Evolutionary conservation across 208 protist genomes (phyloP), one percentile per base, ranked within the genome.

Genomic region (Leishmania tarentolae): DNA sequence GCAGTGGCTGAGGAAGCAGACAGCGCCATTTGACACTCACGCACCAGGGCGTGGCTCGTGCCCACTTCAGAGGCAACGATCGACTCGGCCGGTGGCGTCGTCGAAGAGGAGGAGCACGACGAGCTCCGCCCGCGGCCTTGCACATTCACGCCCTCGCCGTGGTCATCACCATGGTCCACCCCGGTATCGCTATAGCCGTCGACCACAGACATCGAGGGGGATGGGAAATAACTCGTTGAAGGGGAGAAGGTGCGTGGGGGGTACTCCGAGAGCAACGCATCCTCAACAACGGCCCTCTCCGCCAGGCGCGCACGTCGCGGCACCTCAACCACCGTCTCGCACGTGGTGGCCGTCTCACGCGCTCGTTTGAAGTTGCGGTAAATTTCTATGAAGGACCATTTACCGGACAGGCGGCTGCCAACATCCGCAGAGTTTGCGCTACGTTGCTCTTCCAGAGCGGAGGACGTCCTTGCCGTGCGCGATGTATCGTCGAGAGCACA

Each of bases 331-430:
- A 13, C 42, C 47, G 19, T 42, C 53, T 75, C 63, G 17, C 37
- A 40, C 17, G 21, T 28, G 24, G 31, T 19, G 37, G 65, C 3
- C 65, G 11, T 35, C 56, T 78, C 75, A 73, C 79, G 70, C 9
- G 70, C 46, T 13, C 72, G 57, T 17, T 83, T 83, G 72, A 37
- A 52, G 72, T 77, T 82, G 70, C 77, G 77, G 52, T 80, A 80
- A 28, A 80, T 66, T 21, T 52, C 21, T 35, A 80, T 75, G 13
- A 80, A 50, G 31, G 77, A 80, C 77, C 77, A 75, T 11, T 31
- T 40, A 40, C 52, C 65, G 65, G 65, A 13, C 19, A 44, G 65
- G 65, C 6, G 21, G 37, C 15, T 19, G 37, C 24, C 65, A 37
- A 46, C 65, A 44, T 28, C 65, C 3, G 31, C 37, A 44, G 37